phyloP scores from a whole-genome alignment of 225 moss, liverwort and hornwort species.

The Anthoceros angustus region DNA sequence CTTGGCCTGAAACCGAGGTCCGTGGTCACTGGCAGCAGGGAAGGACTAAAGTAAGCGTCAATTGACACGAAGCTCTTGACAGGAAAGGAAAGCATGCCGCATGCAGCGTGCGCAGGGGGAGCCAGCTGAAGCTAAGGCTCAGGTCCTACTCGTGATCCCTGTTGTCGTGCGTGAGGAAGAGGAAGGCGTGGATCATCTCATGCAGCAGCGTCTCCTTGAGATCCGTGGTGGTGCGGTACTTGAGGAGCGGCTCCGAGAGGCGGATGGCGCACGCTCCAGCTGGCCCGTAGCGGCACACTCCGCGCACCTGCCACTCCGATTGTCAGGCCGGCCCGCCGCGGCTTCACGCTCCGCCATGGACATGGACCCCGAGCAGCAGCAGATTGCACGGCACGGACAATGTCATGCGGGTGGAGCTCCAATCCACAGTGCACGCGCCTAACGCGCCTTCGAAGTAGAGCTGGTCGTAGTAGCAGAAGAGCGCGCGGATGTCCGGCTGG shows the following conservation, averaged over 20 bases:
- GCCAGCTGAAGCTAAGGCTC: too few relatives aligned
- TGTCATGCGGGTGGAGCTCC: conserved; percentile 27
- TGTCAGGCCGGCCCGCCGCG: too few relatives aligned
- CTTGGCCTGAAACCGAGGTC: too few relatives aligned
- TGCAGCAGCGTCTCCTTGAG: conserved; percentile 31
- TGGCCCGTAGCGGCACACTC: conserved; percentile 18
- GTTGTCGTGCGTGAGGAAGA: conserved; percentile 23
- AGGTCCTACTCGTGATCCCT: conserved; percentile 24
- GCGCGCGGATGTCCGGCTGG: conserved; percentile 20
- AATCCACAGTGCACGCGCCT: conserved; percentile 18
- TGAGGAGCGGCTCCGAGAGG: conserved; percentile 27
- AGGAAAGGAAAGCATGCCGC: too few relatives aligned
- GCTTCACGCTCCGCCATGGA: too few relatives aligned
- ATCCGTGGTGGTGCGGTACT: conserved; percentile 22
- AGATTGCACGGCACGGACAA: conserved; percentile 9
- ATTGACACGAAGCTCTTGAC: too few relatives aligned
- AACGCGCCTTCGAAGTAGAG: conserved; percentile 22
- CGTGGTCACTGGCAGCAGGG: too few relatives aligned
- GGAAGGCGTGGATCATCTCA: conserved; percentile 33
- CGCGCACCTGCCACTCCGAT: conserved; percentile 19
- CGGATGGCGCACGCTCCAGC: conserved; percentile 21
- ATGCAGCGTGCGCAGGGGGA: too few relatives aligned
- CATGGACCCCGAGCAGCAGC: background rate
- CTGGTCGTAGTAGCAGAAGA: conserved; percentile 23
- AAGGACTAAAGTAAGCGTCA: too few relatives aligned